phyloP scores from a whole-genome alignment of 805 yeast genomes.

The Metschnikowia aberdeeniae region DNA sequence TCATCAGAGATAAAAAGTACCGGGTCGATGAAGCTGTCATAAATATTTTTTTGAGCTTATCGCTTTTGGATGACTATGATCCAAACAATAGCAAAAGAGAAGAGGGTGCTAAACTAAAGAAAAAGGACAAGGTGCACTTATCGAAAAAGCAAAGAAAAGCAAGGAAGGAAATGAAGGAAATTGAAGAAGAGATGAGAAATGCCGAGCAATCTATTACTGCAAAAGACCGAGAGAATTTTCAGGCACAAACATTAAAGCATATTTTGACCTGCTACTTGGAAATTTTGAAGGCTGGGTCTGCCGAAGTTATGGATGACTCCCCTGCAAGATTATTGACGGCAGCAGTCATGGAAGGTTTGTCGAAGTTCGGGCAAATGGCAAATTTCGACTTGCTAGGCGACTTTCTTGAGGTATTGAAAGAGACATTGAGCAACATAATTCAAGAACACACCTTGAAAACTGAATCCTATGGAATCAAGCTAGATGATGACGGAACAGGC shows the following conservation, averaged over 20 bases:
- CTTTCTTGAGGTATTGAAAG: slow-evolving; percentile 82
- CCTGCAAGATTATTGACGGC: slow-evolving; percentile 61
- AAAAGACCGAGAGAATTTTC: slow-evolving; percentile 81
- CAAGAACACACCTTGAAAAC: slow-evolving; percentile 41
- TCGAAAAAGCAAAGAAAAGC: slow-evolving; percentile 88
- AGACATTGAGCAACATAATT: slow-evolving; percentile 58
- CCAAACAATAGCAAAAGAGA: slow-evolving; percentile 49
- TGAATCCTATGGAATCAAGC: slow-evolving; percentile 12
- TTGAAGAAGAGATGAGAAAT: slow-evolving; percentile 81
- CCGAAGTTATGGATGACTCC: slow-evolving; percentile 33
- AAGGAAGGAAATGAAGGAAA: slow-evolving; percentile 78
- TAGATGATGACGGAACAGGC: slow-evolving; percentile 21
- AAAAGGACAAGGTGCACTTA: slow-evolving; percentile 86
- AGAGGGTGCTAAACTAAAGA: slow-evolving; percentile 52
- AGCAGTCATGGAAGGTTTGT: slow-evolving; percentile 84
- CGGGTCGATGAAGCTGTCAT: slow-evolving; percentile 81
- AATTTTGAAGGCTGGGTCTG: slow-evolving; percentile 51
- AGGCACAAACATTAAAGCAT: slow-evolving; percentile 75
- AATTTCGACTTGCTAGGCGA: slow-evolving; percentile 92
- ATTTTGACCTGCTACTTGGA: slow-evolving; percentile 73
- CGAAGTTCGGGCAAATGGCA: slow-evolving; percentile 87
- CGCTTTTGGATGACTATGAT: slow-evolving; percentile 65
- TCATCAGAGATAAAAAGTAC: slow-evolving; percentile 67
- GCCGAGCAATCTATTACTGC: slow-evolving; percentile 87
- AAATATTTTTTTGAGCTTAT: slow-evolving; percentile 65